phyloP scores from a whole-genome alignment of 2,329 filamentous ascomycete species.

The Calonectria ilicicola region DNA sequence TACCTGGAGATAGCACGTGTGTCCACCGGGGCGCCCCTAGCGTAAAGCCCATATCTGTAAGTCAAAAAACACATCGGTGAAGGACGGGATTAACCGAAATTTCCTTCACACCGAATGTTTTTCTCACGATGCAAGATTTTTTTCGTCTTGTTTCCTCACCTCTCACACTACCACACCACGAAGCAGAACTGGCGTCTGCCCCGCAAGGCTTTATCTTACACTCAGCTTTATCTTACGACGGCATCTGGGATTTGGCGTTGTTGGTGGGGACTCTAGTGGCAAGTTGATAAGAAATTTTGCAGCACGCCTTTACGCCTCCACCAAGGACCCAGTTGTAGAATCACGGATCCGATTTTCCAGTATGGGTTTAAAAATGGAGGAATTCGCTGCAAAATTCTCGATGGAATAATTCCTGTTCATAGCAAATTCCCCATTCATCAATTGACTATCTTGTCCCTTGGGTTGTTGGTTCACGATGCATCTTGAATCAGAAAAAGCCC shows the following conservation, averaged over 20 bases:
- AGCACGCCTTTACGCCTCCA: conserved; percentile 3
- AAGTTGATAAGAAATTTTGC: conserved; percentile 5
- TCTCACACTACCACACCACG: neutral
- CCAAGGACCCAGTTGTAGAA: neutral
- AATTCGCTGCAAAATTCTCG: neutral
- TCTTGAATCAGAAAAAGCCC: neutral
- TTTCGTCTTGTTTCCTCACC: neutral
- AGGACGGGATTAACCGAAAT: conserved; percentile 2
- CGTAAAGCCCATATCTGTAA: neutral
- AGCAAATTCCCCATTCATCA: neutral
- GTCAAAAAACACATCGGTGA: neutral
- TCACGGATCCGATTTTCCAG: neutral
- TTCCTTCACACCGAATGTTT: conserved; percentile 1
- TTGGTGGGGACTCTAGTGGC: conserved; percentile 5
- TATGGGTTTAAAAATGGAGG: conserved; percentile 1
- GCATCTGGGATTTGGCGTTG: neutral
- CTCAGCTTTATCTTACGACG: conserved; percentile 6
- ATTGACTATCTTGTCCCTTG: neutral
- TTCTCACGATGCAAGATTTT: conserved; percentile 1
- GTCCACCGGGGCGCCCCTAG: neutral
- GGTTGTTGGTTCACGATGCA: neutral
- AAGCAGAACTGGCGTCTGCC: neutral
- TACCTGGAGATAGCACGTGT: neutral
- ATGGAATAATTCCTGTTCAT: neutral
- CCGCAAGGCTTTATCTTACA: neutral